A percentile compares a stretch with the other conserved stretches of the same genome.
phyloP scores from a whole-genome alignment of 2,329 filamentous ascomycete genomes.

The Scedosporium minutisporum region DNA sequence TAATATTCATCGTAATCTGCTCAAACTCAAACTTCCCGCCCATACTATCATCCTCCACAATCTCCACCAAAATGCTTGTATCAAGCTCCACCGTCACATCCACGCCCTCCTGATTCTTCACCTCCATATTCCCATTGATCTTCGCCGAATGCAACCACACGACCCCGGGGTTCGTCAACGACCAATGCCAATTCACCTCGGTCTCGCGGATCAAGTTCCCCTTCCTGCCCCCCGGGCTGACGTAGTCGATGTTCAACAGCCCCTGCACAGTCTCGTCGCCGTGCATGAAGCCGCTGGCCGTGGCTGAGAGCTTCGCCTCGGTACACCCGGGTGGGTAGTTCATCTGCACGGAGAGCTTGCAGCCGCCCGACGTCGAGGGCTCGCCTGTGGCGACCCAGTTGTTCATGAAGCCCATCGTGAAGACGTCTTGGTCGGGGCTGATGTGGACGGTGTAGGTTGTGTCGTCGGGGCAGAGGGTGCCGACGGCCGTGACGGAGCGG shows the following conservation, averaged over 20 bases:
- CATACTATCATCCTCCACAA: background rate
- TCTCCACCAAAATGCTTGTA: background rate
- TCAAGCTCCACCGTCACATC: background rate
- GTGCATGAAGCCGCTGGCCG: background rate
- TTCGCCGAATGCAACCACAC: background rate
- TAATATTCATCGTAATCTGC: background rate
- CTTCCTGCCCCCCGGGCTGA: background rate
- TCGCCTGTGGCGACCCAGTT: constrained; percentile 3
- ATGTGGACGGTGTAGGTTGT: constrained; percentile 6
- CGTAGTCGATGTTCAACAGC: background rate
- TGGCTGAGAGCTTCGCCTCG: background rate
- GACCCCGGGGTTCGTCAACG: background rate
- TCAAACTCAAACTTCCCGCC: background rate
- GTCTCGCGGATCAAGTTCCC: background rate
- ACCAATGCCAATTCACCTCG: background rate
- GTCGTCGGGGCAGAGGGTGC: background rate
- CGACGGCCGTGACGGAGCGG: background rate
- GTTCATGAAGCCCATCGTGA: constrained; percentile 3
- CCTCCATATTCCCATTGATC: background rate
- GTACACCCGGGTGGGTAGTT: background rate
- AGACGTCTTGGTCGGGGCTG: background rate
- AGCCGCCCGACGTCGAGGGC: background rate
- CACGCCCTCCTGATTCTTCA: background rate
- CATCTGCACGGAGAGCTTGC: background rate
- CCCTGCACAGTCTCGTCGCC: background rate